phyloP scores from a whole-genome alignment of 176 grass and related monocot species.

The Oryza australiensis region DNA sequence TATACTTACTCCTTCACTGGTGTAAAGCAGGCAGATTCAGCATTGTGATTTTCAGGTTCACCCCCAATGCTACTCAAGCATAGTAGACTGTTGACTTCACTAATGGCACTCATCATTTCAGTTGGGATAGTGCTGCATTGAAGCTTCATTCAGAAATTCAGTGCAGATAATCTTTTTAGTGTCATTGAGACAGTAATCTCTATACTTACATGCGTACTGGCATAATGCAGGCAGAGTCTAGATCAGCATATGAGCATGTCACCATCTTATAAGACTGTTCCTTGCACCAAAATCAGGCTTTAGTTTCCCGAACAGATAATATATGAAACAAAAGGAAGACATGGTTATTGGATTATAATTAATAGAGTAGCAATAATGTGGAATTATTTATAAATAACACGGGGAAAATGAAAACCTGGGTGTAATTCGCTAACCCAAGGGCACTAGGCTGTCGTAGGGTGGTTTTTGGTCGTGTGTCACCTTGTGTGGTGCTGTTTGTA shows the following conservation, averaged over 20 bases:
- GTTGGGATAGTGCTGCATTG: conserved; percentile 64
- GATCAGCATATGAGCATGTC: conserved; percentile 25
- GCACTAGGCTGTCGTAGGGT: too few relatives aligned
- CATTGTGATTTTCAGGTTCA: conserved; percentile 36
- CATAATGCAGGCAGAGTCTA: conserved; percentile 60
- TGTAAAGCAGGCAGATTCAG: conserved; percentile 69
- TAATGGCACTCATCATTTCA: conserved; percentile 52
- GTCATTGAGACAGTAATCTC: neutral
- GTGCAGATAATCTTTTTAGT: conserved; percentile 16
- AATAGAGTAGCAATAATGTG: neutral
- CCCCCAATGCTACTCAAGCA: conserved; percentile 30
- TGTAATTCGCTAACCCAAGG: too few relatives aligned
- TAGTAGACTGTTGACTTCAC: conserved; percentile 46
- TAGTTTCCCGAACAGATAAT: conserved; percentile 21
- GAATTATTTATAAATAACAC: neutral
- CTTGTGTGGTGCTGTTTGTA: too few relatives aligned
- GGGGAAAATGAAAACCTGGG: neutral
- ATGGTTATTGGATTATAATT: conserved; percentile 7
- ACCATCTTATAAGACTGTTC: conserved; percentile 39
- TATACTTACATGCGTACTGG: conserved; percentile 66
- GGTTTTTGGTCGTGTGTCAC: too few relatives aligned
- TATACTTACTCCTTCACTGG: conserved; percentile 78
- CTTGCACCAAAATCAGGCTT: neutral
- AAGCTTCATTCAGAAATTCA: conserved; percentile 43
- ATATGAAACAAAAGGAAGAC: conserved; percentile 14